These are phyloP conservation scores for Gossypium anomalum DNA, from an alignment of 345 rosid species.

Conservation along the genomic window DNA sequence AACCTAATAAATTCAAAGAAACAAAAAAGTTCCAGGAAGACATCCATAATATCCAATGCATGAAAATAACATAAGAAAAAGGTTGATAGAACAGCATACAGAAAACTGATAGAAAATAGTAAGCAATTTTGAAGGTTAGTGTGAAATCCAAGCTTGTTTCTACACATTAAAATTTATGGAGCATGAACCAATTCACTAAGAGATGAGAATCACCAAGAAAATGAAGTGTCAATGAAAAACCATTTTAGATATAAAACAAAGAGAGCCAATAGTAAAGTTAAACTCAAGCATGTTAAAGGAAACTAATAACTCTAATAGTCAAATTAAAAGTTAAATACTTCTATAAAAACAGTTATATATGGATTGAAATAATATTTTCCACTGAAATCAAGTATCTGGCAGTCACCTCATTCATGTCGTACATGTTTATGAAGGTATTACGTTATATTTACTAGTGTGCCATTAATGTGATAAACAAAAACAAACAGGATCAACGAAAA, in stretches of 20 bases:
- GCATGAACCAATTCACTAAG: background rate
- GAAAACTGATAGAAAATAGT: background rate
- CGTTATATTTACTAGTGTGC: background rate
- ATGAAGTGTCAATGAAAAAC: background rate
- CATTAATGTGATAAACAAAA: background rate
- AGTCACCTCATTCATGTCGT: background rate
- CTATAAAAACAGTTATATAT: background rate
- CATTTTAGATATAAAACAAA: background rate
- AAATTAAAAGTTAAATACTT: background rate
- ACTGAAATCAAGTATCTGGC: background rate
- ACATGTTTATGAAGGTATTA: background rate
- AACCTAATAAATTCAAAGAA: background rate
- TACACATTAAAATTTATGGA: background rate
- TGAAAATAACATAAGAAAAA: conserved; percentile 3
- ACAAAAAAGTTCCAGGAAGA: background rate
- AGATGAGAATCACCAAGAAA: background rate
- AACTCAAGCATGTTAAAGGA: conserved; percentile 1
- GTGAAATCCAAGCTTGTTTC: conserved; percentile 6
- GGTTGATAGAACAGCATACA: background rate
- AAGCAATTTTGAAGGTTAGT: conserved; percentile 4
- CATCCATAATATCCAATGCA: background rate
- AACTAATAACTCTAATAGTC: background rate
- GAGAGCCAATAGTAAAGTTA: background rate
- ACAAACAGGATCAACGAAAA: background rate
- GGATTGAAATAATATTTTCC: background rate